phyloP scores from a whole-genome alignment of 148 eudicot species.

The Heliosperma pusillum region DNA sequence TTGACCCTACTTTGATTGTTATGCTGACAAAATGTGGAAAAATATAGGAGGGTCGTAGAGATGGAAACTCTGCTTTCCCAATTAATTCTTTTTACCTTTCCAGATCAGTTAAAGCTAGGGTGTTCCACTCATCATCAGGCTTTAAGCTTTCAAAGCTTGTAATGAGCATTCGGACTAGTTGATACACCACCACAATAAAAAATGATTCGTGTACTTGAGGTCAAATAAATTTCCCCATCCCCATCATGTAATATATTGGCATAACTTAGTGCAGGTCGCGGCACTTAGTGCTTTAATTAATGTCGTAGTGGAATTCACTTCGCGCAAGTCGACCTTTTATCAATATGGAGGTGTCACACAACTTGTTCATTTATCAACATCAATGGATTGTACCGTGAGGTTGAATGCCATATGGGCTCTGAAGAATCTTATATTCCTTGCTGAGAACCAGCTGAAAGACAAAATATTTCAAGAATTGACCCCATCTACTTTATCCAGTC shows the following conservation, averaged over 20 bases:
- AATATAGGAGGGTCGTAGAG: neutral
- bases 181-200: neutral
- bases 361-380: constrained; percentile 81
- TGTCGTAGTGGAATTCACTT: constrained; percentile 72
- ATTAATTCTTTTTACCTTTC: too few species aligned
- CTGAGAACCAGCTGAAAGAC: constrained; percentile 61
- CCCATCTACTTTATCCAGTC: constrained; percentile 61
- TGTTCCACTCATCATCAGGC: too few species aligned
- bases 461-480: constrained; percentile 60
- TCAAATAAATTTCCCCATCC: neutral
- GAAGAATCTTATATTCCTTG: constrained; percentile 69
- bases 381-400: constrained; percentile 78
- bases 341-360: constrained; percentile 74
- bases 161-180: neutral
- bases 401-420: constrained; percentile 76
- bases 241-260: neutral
- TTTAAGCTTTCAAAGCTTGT: neutral
- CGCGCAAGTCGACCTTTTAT: constrained; percentile 55
- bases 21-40: neutral
- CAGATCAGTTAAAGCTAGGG: too few species aligned
- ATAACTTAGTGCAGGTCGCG: constrained; percentile 53
- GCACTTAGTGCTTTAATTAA: constrained; percentile 81
- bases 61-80: neutral
- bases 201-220: neutral
- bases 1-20: neutral